Evolutionary conservation across 2,329 filamentous ascomycete species (phyloP).

Genomic region (Tolypocladium endophyticum): DNA sequence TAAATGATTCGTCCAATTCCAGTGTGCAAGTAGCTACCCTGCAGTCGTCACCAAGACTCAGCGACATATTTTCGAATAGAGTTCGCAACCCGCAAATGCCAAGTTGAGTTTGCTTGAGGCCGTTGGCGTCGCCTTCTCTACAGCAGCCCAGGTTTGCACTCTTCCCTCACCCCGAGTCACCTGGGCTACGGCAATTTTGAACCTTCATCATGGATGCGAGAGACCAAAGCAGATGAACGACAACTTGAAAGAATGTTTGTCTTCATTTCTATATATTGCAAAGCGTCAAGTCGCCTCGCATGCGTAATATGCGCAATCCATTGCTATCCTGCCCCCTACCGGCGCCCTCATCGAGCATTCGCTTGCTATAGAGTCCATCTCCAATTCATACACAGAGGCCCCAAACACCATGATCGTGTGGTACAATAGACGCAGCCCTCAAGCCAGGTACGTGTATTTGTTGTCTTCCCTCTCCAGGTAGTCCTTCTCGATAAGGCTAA

Average conservation of each 20-base stretch:
- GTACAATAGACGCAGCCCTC: background rate
- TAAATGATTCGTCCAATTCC: too few species aligned
- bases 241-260: too few species aligned
- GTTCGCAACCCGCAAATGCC: too few species aligned
- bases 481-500: conserved; percentile 81
- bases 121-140: too few species aligned
- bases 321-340: background rate
- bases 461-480: conserved; percentile 76
- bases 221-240: background rate
- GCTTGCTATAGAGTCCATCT: background rate
- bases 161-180: too few species aligned
- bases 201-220: background rate
- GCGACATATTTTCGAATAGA: too few species aligned
- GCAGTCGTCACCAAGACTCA: too few species aligned
- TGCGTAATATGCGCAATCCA: background rate
- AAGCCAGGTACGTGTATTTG: conserved; percentile 58
- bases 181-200: too few species aligned
- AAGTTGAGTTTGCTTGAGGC: too few species aligned
- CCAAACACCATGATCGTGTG: background rate
- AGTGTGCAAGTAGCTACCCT: too few species aligned
- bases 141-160: too few species aligned
- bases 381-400: background rate
- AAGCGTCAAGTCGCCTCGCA: background rate
- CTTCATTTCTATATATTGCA: background rate
- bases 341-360: background rate